These are phyloP conservation scores for Aspergillus steynii DNA, from an alignment of 495 filamentous ascomycete genomes.

Conservation along the genomic window DNA sequence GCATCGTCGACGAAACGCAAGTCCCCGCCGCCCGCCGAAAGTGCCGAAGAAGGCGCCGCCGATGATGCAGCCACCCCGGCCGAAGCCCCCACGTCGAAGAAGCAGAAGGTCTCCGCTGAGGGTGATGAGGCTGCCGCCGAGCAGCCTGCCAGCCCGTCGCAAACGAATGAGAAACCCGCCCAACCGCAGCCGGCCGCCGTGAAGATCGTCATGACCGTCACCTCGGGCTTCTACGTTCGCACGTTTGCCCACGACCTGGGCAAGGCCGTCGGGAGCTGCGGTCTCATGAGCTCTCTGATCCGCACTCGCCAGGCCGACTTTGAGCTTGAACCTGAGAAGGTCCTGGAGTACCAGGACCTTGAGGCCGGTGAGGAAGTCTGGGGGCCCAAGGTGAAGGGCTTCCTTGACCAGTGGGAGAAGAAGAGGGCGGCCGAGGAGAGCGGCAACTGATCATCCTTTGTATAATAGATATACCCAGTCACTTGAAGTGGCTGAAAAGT, in stretches of 20 bases:
- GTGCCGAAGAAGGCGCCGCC: conserved; percentile 18
- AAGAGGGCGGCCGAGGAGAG: conserved; percentile 30
- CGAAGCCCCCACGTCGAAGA: conserved; percentile 25
- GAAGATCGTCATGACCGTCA: conserved; percentile 85
- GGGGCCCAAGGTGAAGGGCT: conserved; percentile 69
- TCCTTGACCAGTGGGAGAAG: conserved; percentile 63
- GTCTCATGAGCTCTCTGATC: conserved; percentile 81
- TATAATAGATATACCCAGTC: background rate
- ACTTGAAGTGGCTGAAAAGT: background rate
- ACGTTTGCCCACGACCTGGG: conserved; percentile 91
- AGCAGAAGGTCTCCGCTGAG: conserved; percentile 37
- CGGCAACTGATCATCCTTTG: background rate
- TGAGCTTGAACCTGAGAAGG: conserved; percentile 60
- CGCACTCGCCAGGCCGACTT: conserved; percentile 82
- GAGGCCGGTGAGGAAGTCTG: conserved; percentile 77
- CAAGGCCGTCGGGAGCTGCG: conserved; percentile 74
- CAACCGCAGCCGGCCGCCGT: conserved; percentile 62
- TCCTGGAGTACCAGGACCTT: conserved; percentile 81
- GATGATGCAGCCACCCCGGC: background rate
- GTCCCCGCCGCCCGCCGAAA: conserved; percentile 32
- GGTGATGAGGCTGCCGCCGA: conserved; percentile 16
- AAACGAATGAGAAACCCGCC: conserved; percentile 17
- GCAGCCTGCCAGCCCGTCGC: conserved; percentile 10
- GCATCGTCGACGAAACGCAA: conserved; percentile 31
- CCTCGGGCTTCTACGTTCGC: conserved; percentile 96